Percentiles rank a stretch among this genome's conserved stretches.
These are phyloP conservation scores for Populus davidiana DNA, from an alignment of 345 rosid species.

Conservation along the genomic window DNA sequence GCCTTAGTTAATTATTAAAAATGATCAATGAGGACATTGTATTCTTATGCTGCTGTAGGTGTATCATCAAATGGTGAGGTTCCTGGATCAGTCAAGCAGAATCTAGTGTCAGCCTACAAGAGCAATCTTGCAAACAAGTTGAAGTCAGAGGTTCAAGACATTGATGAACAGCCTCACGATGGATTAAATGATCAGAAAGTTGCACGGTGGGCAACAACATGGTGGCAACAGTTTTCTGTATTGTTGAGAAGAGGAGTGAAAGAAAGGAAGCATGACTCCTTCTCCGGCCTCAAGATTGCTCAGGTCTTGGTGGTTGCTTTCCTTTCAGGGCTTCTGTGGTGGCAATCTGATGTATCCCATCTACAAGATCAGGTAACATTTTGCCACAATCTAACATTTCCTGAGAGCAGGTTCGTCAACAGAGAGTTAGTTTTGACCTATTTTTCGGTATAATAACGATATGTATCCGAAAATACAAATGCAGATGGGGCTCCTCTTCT, in stretches of 20 bases:
- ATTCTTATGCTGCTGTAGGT: conserved; percentile 24
- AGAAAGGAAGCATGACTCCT: conserved; percentile 42
- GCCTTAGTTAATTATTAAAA: background rate
- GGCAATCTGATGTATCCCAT: conserved; percentile 38
- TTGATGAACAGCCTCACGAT: conserved; percentile 9
- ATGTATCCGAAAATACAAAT: background rate
- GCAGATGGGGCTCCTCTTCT: conserved; percentile 79
- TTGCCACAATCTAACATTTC: background rate
- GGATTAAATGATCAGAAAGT: conserved; percentile 19
- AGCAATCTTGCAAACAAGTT: conserved; percentile 30
- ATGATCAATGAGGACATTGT: background rate
- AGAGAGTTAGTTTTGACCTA: background rate
- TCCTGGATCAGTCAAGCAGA: conserved; percentile 34
- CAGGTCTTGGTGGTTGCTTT: conserved; percentile 38
- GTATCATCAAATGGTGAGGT: conserved; percentile 32
- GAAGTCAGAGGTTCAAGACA: conserved; percentile 32
- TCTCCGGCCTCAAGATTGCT: conserved; percentile 35
- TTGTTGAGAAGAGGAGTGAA: conserved; percentile 47
- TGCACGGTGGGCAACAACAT: conserved; percentile 41
- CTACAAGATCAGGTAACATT: conserved; percentile 66
- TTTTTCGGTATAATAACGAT: background rate
- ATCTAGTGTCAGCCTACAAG: conserved; percentile 38
- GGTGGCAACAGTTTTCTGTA: conserved; percentile 56
- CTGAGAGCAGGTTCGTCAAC: background rate
- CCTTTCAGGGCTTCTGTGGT: conserved; percentile 45